Conservation (phyloP, 2,329 filamentous ascomycete species). For the Colletotrichum plurivorum region DNA sequence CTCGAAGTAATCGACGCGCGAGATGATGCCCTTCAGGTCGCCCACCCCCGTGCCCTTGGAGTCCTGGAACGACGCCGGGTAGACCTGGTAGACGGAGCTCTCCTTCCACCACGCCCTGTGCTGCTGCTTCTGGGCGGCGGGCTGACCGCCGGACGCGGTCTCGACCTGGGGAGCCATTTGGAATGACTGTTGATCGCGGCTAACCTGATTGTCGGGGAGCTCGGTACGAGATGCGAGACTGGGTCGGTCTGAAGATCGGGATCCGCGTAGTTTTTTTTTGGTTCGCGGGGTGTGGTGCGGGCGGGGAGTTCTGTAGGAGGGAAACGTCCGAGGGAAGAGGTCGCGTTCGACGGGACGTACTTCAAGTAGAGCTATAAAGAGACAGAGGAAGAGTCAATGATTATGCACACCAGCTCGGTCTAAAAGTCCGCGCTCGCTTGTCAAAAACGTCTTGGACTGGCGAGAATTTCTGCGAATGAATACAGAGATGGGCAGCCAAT, state of each 20-base stretch:
- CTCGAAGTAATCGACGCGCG: conserved; percentile 68
- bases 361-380: neutral
- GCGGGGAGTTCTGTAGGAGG: neutral
- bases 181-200: neutral
- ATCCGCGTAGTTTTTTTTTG: neutral
- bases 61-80: conserved; percentile 73
- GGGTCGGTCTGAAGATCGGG: neutral
- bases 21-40: conserved; percentile 71
- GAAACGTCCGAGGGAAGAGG: neutral
- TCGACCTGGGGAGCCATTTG: conserved; percentile 23
- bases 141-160: neutral
- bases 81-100: conserved; percentile 72
- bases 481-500: conserved; percentile 18
- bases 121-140: conserved; percentile 24
- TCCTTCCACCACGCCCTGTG: conserved; percentile 71
- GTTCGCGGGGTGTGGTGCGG: no score
- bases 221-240: no score
- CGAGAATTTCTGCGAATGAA: conserved; percentile 34
- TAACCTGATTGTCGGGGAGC: neutral
- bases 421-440: neutral
- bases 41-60: conserved; percentile 69
- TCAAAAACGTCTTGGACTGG: neutral
- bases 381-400: neutral
- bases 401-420: no score
- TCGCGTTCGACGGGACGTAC: neutral